phyloP scores from a whole-genome alignment of 345 rosid genomes.

The Pseudoturritis turrita region DNA sequence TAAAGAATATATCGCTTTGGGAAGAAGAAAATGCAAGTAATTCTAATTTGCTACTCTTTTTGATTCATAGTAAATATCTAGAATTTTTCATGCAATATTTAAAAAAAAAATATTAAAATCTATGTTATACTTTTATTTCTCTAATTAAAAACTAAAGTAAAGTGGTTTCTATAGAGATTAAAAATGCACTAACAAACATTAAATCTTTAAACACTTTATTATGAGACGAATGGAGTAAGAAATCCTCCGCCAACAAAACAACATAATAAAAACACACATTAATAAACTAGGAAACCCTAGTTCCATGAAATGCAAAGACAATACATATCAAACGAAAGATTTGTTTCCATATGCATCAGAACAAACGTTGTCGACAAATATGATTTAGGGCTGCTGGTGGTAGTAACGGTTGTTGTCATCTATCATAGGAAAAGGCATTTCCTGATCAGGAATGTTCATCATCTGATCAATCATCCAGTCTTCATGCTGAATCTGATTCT shows the following conservation, averaged over 20 bases:
- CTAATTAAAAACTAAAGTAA: too few species aligned
- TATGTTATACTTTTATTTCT: too few species aligned
- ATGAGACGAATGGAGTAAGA: background rate
- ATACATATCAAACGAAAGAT: slow-evolving; percentile 3
- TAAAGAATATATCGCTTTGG: too few species aligned
- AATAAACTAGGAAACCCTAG: background rate
- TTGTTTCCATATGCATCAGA: background rate
- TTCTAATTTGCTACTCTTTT: too few species aligned
- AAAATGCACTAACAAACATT: background rate
- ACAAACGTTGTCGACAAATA: background rate
- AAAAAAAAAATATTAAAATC: too few species aligned
- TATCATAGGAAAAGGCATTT: background rate
- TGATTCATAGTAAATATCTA: too few species aligned
- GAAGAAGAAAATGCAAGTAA: too few species aligned
- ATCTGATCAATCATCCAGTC: background rate
- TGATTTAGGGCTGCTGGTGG: background rate
- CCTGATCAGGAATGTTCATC: background rate
- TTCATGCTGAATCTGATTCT: background rate
- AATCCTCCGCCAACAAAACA: background rate
- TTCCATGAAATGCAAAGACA: background rate
- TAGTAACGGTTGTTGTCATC: background rate
- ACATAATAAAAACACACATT: background rate
- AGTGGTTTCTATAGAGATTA: too few species aligned
- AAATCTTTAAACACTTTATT: background rate
- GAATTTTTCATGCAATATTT: too few species aligned